phyloP scores from a whole-genome alignment of 208 protist species.

The Trypanosoma scelopori region DNA sequence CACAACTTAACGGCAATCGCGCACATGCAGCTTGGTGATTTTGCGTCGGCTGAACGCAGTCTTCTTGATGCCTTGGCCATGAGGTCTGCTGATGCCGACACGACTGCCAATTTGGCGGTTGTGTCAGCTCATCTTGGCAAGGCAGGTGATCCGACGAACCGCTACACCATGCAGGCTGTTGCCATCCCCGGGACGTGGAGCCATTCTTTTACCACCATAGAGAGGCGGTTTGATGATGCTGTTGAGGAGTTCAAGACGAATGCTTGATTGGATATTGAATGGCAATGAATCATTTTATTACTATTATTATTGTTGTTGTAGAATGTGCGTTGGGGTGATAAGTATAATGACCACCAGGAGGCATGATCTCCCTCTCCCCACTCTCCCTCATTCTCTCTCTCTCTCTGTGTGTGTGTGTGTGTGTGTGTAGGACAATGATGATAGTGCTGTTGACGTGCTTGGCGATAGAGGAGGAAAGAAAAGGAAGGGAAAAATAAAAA shows the following conservation, averaged over 20 bases:
- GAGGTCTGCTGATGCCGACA: slow-evolving; percentile 65
- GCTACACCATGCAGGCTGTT: slow-evolving; percentile 59
- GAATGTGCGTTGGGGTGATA: background rate
- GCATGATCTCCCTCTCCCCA: too few relatives aligned
- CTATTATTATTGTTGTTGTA: too few relatives aligned
- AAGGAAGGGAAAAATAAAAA: background rate
- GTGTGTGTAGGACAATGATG: too few relatives aligned
- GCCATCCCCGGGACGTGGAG: slow-evolving; percentile 44
- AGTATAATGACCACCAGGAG: too few relatives aligned
- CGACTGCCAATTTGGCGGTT: slow-evolving; percentile 77
- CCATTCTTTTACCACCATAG: slow-evolving; percentile 28
- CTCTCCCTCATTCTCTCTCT: too few relatives aligned
- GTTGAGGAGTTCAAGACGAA: slow-evolving; percentile 33
- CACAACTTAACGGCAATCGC: slow-evolving; percentile 79
- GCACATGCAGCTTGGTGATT: slow-evolving; percentile 63
- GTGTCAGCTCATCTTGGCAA: slow-evolving; percentile 54
- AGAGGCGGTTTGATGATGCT: slow-evolving; percentile 48
- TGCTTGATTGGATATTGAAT: background rate
- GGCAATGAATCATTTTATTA: background rate
- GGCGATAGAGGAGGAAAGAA: background rate
- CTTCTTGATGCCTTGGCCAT: slow-evolving; percentile 76
- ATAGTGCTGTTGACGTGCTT: too few relatives aligned
- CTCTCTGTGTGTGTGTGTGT: too few relatives aligned
- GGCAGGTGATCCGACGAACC: slow-evolving; percentile 45
- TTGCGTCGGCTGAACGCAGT: slow-evolving; percentile 64